Evolutionary conservation across 1,139 yeast species (phyloP), one percentile per base, ranked within the genome.

Genomic region (Geotrichum cucujoidarum): DNA sequence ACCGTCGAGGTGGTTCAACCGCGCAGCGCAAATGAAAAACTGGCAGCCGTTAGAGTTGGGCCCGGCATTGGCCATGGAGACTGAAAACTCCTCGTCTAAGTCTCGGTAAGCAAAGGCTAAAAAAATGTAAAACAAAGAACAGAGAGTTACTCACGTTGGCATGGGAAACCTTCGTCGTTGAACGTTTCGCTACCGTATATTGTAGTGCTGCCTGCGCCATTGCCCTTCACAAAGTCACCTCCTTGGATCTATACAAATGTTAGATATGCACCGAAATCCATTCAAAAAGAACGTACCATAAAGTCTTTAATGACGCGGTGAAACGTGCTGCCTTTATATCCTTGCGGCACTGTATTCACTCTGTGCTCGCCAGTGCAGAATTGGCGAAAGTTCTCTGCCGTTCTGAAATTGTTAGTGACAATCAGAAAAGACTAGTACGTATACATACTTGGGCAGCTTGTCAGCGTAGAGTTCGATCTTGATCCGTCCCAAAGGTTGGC

Each of bases 251-350:
- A 8, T 34, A 13, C 16, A 14, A 14, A 5, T 30, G n/a, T n/a
- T n/a, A n/a, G n/a, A n/a, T n/a, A n/a, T n/a, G n/a, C 18, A 33
- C 40, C 33, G 14, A 14, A 3, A 31, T 16, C n/a, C 27, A 13
- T 10, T 11, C 22, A 24, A 29, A n/a, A 2, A 13, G 29, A 17
- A 13, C 42, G 13, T 30, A 43, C 75, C 96, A 89, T 88, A 63
- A 89, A 88, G 45, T 62, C 66, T 41, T 81, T 81, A 62, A 88
- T 88, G 30, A 88, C 88, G 59, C 96, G 74, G 64, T 88, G 96
- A 72, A 88, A 87, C 20, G 74, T 71, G 6, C 89, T 78, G 22
- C 82, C 82, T 63, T 86, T 84, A 72, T 81, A 89, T 38, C 77
- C 76, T 52, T 83, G 74, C 10, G 89, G 77, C 2, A 62, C 56